Conservation (phyloP, 78 protist genomes). For the Dictyostelium capitatum region DNA sequence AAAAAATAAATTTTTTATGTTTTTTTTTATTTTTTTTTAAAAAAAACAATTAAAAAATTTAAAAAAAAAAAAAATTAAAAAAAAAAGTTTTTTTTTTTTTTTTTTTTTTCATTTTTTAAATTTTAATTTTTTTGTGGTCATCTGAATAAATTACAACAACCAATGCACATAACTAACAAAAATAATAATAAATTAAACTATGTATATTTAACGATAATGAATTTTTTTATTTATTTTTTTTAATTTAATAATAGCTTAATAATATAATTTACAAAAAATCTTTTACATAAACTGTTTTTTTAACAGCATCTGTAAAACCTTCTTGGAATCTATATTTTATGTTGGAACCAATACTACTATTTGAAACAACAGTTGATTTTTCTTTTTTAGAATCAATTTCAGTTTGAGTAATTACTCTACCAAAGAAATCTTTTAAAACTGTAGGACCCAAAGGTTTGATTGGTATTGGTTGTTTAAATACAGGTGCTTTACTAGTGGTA, state of each 20-base stretch:
- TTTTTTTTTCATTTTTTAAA: no score
- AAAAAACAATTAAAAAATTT: no score
- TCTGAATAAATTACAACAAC: no score
- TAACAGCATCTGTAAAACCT: constrained; percentile 88
- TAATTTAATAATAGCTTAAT: not conserved
- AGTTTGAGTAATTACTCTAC: constrained; percentile 41
- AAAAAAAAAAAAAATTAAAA: no score
- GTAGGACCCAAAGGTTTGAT: not conserved
- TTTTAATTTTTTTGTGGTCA: no score
- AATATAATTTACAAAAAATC: constrained; percentile 60
- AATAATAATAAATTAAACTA: not conserved
- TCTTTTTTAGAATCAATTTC: not conserved
- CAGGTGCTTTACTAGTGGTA: not conserved
- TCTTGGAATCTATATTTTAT: constrained; percentile 80
- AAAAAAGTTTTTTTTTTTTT: no score
- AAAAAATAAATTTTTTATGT: no score
- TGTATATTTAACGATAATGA: not conserved
- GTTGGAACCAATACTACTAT: not conserved
- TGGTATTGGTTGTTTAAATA: not conserved
- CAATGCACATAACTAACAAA: not conserved
- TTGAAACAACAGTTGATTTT: not conserved
- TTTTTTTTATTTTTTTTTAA: no score
- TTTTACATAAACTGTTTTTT: constrained; percentile 61
- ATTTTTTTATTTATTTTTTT: not conserved
- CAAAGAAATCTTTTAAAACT: constrained; percentile 75